Conservation (phyloP, 805 yeast species). For the Aciculoconidium aculeatum region DNA sequence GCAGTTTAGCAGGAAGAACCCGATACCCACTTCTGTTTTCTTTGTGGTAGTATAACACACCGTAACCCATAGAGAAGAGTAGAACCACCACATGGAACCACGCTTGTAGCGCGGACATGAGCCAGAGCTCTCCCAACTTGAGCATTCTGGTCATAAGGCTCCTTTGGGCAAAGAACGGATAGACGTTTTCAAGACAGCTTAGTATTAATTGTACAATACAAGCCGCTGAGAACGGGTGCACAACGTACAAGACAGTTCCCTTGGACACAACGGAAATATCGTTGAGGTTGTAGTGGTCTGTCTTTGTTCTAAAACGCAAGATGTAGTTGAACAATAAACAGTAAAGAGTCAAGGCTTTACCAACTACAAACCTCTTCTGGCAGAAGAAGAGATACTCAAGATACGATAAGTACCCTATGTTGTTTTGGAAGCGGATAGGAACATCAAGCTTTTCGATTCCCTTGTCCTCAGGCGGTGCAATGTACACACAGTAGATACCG, state of each 20-base stretch:
- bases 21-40: constrained; percentile 18
- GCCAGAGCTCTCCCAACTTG: no score
- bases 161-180: no score
- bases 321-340: constrained; percentile 20
- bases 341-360: constrained; percentile 13
- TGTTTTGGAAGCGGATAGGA: constrained; percentile 15
- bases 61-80: constrained; percentile 31
- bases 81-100: constrained; percentile 10
- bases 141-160: no score
- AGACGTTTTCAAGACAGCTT: no score
- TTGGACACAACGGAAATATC: constrained; percentile 25
- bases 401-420: constrained; percentile 22
- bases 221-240: constrained; percentile 16
- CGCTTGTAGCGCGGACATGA: constrained; percentile 3
- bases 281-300: constrained; percentile 21
- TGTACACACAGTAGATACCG: constrained; percentile 28
- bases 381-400: constrained; percentile 12
- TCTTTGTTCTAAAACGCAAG: constrained; percentile 19
- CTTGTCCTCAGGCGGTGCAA: constrained; percentile 18
- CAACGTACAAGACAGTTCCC: constrained; percentile 20
- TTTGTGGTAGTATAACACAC: constrained; percentile 24
- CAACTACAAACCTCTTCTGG: constrained; percentile 10
- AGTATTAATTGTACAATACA: no score
- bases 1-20: no score
- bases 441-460: constrained; percentile 8